Evolutionary conservation across 2,329 filamentous ascomycete genomes (phyloP).

Genomic region (Pseudogymnoascus sp.): DNA sequence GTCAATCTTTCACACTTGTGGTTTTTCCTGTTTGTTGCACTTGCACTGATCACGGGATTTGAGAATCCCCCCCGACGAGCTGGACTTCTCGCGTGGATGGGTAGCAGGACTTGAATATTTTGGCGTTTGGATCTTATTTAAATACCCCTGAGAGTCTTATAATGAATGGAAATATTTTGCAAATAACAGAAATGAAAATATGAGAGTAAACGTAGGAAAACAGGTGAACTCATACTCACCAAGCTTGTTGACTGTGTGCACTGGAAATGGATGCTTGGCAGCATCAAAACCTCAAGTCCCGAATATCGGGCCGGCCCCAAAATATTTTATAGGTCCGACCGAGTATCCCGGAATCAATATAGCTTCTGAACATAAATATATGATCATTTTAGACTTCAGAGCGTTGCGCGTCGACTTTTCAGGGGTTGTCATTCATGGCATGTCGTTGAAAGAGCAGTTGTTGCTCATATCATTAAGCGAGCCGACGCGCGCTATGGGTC

Average conservation of each 20-base stretch:
- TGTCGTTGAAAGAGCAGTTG: constrained; percentile 23
- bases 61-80: neutral
- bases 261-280: neutral
- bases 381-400: neutral
- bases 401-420: constrained; percentile 17
- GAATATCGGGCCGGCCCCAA: neutral
- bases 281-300: neutral
- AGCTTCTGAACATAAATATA: neutral
- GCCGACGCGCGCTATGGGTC: neutral
- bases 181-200: neutral
- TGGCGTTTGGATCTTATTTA: neutral
- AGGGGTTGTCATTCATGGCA: constrained; percentile 15
- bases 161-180: constrained; percentile 1
- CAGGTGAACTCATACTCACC: neutral
- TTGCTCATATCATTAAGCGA: constrained; percentile 5
- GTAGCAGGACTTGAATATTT: neutral
- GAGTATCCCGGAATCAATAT: constrained; percentile 17
- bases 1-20: neutral
- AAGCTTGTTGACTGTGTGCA: neutral
- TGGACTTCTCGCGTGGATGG: constrained; percentile 3
- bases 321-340: constrained; percentile 18
- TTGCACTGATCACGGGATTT: constrained; percentile 3
- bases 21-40: neutral
- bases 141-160: neutral
- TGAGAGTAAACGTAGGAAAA: neutral